Percentiles rank a stretch among this genome's conserved stretches.
These are phyloP conservation scores for Vitis rotundifolia DNA, from an alignment of 164 flowering plant species.

Conservation along the genomic window DNA sequence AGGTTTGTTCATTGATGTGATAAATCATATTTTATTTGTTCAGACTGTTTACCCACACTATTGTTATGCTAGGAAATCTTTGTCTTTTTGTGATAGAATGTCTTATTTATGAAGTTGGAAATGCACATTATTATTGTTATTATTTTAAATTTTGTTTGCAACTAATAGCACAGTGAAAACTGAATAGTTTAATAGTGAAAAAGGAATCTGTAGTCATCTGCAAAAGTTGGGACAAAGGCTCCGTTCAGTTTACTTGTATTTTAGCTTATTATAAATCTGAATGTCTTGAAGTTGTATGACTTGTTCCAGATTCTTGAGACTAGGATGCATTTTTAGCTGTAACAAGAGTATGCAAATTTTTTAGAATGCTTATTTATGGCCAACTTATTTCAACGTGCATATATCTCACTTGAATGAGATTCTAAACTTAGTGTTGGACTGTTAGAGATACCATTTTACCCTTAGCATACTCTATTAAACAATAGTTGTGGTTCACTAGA, in stretches of 20 bases:
- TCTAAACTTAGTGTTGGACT: background rate
- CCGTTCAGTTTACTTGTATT: too few relatives aligned
- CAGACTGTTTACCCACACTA: background rate
- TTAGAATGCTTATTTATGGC: background rate
- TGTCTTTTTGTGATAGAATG: background rate
- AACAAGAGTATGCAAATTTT: background rate
- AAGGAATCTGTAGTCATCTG: too few relatives aligned
- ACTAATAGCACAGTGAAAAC: too few relatives aligned
- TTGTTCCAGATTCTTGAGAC: background rate
- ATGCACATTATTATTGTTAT: background rate
- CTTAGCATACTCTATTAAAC: background rate
- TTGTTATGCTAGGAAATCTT: background rate
- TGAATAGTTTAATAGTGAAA: too few relatives aligned
- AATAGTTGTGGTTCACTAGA: background rate
- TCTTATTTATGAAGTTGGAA: background rate
- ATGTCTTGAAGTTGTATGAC: background rate
- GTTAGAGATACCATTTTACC: background rate
- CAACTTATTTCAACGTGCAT: background rate
- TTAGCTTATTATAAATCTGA: background rate
- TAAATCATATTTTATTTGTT: background rate
- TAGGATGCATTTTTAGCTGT: background rate
- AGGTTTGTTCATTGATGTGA: conserved; percentile 42
- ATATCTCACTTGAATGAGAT: background rate
- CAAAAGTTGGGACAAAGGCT: too few relatives aligned
- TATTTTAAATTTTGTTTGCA: too few relatives aligned